A percentile compares a stretch with the other conserved stretches of the same genome.
These are phyloP conservation scores for Echeveria elegans DNA, from an alignment of 164 flowering plant genomes.

Conservation along the genomic window DNA sequence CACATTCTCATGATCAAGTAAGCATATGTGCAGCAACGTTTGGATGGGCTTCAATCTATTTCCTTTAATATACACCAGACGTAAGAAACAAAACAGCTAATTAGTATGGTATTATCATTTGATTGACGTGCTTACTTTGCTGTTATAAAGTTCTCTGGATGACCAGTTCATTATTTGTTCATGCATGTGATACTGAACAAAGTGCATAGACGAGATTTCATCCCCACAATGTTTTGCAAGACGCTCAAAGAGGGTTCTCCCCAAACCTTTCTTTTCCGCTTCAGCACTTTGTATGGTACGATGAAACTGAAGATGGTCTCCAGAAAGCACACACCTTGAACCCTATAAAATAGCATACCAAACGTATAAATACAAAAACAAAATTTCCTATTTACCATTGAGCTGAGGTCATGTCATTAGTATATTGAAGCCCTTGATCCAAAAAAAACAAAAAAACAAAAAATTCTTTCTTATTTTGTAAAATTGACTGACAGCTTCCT, in stretches of 20 bases:
- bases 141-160: slow-evolving; percentile 80
- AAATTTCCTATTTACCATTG: background rate
- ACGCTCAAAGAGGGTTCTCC: slow-evolving; percentile 96
- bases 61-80: background rate
- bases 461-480: too few relatives aligned
- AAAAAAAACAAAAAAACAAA: too few relatives aligned
- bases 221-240: slow-evolving; percentile 77
- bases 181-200: slow-evolving; percentile 98
- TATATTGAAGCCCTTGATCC: too few relatives aligned
- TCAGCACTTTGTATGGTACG: slow-evolving; percentile 96
- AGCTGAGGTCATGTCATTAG: too few relatives aligned
- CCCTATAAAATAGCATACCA: slow-evolving; percentile 38
- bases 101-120: background rate
- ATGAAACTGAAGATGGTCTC: slow-evolving; percentile 99
- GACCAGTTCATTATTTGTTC: slow-evolving; percentile 96
- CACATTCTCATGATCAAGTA: slow-evolving; percentile 72
- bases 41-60: slow-evolving; percentile 79
- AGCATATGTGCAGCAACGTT: slow-evolving; percentile 93
- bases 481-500: too few relatives aligned
- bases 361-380: background rate
- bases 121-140: slow-evolving; percentile 46
- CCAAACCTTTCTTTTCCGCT: slow-evolving; percentile 95
- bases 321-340: slow-evolving; percentile 87
- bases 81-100: slow-evolving; percentile 6
- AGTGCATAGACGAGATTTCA: slow-evolving; percentile 77